phyloP scores from a whole-genome alignment of 352 stramenopile species.

The Globisporangium heterothallicum region DNA sequence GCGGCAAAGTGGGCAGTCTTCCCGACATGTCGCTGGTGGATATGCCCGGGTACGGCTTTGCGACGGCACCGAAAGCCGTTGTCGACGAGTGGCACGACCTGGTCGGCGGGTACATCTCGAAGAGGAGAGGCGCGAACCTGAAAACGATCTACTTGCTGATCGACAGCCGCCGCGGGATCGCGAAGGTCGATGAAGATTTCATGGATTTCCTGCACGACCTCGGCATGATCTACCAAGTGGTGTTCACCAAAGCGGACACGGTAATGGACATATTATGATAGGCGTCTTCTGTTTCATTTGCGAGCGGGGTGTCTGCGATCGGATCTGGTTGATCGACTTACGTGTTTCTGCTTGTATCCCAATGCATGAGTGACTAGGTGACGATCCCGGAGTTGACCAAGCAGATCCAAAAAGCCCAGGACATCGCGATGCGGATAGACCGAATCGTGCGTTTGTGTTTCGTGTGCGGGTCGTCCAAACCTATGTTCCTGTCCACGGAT shows the following conservation, averaged over 20 bases:
- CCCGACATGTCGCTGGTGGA: slow-evolving; percentile 72
- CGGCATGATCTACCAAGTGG: slow-evolving; percentile 82
- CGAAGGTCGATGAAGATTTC: slow-evolving; percentile 78
- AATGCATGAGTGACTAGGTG: slow-evolving; percentile 13
- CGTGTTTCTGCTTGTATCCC: background rate
- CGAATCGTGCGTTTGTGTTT: slow-evolving; percentile 47
- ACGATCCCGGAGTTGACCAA: slow-evolving; percentile 38
- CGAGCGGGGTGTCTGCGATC: no score
- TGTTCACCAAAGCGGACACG: slow-evolving; percentile 89
- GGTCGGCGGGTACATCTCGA: slow-evolving; percentile 71
- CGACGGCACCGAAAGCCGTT: slow-evolving; percentile 61
- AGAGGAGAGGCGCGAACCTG: slow-evolving; percentile 65
- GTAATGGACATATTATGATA: slow-evolving; percentile 8
- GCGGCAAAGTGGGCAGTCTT: slow-evolving; percentile 61
- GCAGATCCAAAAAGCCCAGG: slow-evolving; percentile 43
- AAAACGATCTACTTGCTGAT: slow-evolving; percentile 73
- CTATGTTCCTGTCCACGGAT: no score
- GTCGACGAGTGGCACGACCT: slow-evolving; percentile 76
- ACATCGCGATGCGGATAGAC: slow-evolving; percentile 36
- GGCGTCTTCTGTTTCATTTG: no score
- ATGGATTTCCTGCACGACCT: slow-evolving; percentile 84
- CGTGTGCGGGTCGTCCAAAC: no score
- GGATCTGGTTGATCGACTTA: no score
- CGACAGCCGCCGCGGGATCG: slow-evolving; percentile 73
- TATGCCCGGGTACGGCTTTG: slow-evolving; percentile 87